These are phyloP conservation scores for Salvia hispanica DNA, from an alignment of 257 asterid species.

Conservation along the genomic window DNA sequence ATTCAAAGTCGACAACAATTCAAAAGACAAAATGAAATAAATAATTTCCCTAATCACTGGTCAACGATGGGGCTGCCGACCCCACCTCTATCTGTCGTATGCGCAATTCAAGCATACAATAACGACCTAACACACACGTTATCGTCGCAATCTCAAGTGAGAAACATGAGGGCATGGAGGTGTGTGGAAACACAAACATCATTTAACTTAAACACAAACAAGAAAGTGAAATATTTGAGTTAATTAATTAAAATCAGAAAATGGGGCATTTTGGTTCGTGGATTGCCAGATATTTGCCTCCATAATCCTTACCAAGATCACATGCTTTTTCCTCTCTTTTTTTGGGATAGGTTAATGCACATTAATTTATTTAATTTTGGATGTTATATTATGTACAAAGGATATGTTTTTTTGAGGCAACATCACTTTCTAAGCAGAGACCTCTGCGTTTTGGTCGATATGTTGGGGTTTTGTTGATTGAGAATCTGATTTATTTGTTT, in stretches of 20 bases:
- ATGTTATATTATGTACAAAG: background rate
- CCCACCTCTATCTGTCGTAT: no score
- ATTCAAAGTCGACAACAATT: no score
- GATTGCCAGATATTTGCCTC: constrained; percentile 41
- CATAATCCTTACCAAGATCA: constrained; percentile 45
- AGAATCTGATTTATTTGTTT: constrained; percentile 25
- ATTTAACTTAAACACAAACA: background rate
- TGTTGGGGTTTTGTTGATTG: constrained; percentile 33
- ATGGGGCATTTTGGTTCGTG: constrained; percentile 20
- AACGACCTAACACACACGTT: background rate
- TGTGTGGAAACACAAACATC: constrained; percentile 2
- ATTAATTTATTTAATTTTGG: constrained; percentile 19
- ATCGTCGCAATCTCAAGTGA: background rate
- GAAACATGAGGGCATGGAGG: background rate
- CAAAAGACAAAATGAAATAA: no score
- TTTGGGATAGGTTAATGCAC: constrained; percentile 13
- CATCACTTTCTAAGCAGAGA: constrained; percentile 38
- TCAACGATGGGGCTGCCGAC: no score
- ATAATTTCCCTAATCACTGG: no score
- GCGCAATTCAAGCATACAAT: no score
- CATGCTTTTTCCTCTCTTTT: constrained; percentile 32
- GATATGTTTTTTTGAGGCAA: constrained; percentile 23
- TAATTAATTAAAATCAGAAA: constrained; percentile 17
- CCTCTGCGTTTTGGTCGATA: constrained; percentile 40
- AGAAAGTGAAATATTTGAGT: constrained; percentile 41